These are phyloP conservation scores for Neurospora pannonica DNA, from an alignment of 495 filamentous ascomycete species.

Conservation along the genomic window DNA sequence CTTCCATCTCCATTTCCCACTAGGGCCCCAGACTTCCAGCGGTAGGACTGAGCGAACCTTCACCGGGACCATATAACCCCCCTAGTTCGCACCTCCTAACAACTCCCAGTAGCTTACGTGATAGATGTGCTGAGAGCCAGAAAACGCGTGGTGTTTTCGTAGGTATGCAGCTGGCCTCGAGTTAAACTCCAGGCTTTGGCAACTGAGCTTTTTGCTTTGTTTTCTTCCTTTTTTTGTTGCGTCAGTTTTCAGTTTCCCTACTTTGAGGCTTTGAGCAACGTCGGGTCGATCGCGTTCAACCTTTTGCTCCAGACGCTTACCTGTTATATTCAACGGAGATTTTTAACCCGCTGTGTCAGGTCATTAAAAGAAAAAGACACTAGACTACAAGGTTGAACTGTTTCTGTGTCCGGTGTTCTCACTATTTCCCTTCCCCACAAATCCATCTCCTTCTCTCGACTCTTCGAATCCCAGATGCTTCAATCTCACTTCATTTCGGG, in stretches of 20 bases:
- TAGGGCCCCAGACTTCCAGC: background rate
- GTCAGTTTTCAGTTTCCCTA: background rate
- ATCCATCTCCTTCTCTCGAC: too few relatives aligned
- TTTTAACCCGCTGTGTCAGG: too few relatives aligned
- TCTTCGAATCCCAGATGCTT: too few relatives aligned
- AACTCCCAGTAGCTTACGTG: background rate
- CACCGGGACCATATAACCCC: background rate
- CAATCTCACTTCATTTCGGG: too few relatives aligned
- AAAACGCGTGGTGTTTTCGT: background rate
- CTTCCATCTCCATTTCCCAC: background rate
- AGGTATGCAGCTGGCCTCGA: background rate
- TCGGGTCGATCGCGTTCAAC: background rate
- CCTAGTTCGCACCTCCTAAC: background rate
- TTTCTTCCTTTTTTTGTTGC: background rate
- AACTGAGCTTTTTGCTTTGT: background rate
- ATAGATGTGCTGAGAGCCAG: background rate
- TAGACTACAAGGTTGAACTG: background rate
- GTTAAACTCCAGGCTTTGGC: background rate
- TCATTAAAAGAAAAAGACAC: background rate
- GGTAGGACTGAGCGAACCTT: background rate
- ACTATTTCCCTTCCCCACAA: too few relatives aligned
- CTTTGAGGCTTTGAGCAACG: background rate
- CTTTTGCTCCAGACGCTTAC: background rate
- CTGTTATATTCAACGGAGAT: too few relatives aligned
- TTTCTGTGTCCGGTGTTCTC: background rate